Evolutionary conservation across 805 yeast species (phyloP), one percentile per base, ranked within the genome.

Genomic region (Ogataea ganodermae): DNA sequence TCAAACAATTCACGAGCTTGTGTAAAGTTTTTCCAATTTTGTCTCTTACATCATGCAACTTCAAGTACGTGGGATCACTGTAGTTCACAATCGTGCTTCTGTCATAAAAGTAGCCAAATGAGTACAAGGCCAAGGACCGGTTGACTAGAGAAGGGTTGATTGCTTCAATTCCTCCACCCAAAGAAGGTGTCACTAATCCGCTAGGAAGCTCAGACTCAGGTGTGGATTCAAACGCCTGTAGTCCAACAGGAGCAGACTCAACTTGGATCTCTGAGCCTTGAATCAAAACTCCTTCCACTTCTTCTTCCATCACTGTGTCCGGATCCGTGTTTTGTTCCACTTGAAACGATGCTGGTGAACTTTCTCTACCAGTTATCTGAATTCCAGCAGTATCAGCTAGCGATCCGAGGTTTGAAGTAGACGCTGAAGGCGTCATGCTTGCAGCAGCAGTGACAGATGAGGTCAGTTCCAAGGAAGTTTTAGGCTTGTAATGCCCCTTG

Each of bases 21-120:
- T 87, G 96, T 45, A 91, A 74, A 35, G 79, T 71, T 49, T 73
- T 52, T 6, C 72, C 71, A 33, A 89, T 72, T 24, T 69, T 60
- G 20, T 78, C 73, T 42, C 95, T 76, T 6, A 80, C 62, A 9
- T 75, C 72, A 58, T 91, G 96, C 4, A 91, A 66, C 44, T 70
- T 68, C 8, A 61, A 49, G 55, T 83, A 83, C 10, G 71, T 61
- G 1, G 75, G 72, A 38, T 72, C 69, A 13, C 54, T 51, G 26
- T 67, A 57, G 60, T 63, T 65, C 3, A 49, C 17, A 14, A 56
- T 27, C 2, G 45, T 32, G 14, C 50, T 52, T 28, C 62, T 55
- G 17, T 61, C 60, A 45, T 56, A 67, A 44, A 56, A 56, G 24
- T 65, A 62, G 12, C 67, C 69, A 52, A 59, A 65, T 0, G 60